Evolutionary conservation across 768 basidiomycete genomes (phyloP), one percentile per base, ranked within the genome.

Genomic region (Collybiopsis luxurians): DNA sequence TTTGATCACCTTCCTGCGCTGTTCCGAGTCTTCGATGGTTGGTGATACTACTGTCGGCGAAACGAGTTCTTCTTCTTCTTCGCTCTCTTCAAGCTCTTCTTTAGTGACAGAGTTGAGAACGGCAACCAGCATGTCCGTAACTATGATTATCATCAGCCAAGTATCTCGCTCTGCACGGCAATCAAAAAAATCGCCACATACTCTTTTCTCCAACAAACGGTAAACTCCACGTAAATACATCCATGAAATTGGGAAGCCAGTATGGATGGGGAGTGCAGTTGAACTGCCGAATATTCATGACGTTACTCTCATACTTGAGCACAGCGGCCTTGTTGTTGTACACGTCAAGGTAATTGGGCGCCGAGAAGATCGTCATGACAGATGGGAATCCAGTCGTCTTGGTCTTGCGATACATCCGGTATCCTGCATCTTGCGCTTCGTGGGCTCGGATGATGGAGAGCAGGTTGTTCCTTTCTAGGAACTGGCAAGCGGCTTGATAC

Each of bases 161-260:
- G 15, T 42, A 12, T 42, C 23, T n/a, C 11, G 9, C 2, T 4
- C 11, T 24, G 2, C 10, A 19, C 5, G 31, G 13, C 5, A 34
- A 44, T 44, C 24, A n/a, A 44, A 44, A 30, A 31, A 39, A 15
- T 13, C 31, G 77, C 84, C 61, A 23, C 23, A 21, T 63, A 93
- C 96, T 98, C 75, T 99, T 98, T 72, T 95, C 91, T 60, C 95
- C 97, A 6, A 99, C 97, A 66, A 98, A 98, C 0, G 97, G 97
- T 58, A 99, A 72, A 77, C 89, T 92, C 97, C 97, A 99, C 0
- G 97, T 98, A 69, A 99, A 99, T 23, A 95, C 95, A 64, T 98
- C 96, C 95, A 98, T 98, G 67, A 99, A 99, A 72, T 99, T 99
- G 3, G 97, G 97, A 53, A 99, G 76, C 96, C 96, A 98, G 69